Evolutionary conservation across 345 rosid species (phyloP), one percentile per base, ranked within the genome.

Genomic region (Gossypium herbaceum): DNA sequence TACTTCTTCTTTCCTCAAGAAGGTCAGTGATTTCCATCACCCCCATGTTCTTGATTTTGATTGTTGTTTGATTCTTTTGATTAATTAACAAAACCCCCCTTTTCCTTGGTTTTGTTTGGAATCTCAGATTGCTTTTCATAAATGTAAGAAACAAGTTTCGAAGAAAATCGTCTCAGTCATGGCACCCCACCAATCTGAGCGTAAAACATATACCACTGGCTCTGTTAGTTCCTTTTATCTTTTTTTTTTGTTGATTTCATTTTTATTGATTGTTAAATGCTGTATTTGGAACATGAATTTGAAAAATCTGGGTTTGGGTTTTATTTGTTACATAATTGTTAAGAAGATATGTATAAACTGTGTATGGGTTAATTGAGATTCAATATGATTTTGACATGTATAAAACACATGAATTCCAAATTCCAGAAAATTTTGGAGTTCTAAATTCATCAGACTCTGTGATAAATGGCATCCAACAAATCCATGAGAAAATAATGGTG

Each of bases 141-240:
- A 77, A 84, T 91, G 89, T 80, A 86, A 79, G 85, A 88, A 79
- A 65, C 68, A 84, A 47, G 77, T 84, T 50, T 82, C 92, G 5
- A 86, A 78, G 86, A 88, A 79, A 85, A 88, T 91, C 74, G 90
- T 85, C 19, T 86, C 93, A 0, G 94, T 91, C 73, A 88, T 91
- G 85, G 83, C 94, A 71, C 98, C 98, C 15, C 94, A 85, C 74
- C 95, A 90, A 70, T 68, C 91, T 24, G 87, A 90, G 71, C 87
- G 98, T 68, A 86, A 74, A 15, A 94, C 98, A 19, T 83, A 91
- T 76, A 78, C 91, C 72, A 91, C 94, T 20, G 99, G 99, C 82
- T 88, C 93, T 63, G 97, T 91, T 57, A 73, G 86, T 57, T 44
- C 72, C 45, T 25, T 68, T 2, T 51, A 12, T 9, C 17, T 4